Evolutionary conservation across 495 filamentous ascomycete genomes (phyloP).

Genomic region (Aspergillus homomorphus): DNA sequence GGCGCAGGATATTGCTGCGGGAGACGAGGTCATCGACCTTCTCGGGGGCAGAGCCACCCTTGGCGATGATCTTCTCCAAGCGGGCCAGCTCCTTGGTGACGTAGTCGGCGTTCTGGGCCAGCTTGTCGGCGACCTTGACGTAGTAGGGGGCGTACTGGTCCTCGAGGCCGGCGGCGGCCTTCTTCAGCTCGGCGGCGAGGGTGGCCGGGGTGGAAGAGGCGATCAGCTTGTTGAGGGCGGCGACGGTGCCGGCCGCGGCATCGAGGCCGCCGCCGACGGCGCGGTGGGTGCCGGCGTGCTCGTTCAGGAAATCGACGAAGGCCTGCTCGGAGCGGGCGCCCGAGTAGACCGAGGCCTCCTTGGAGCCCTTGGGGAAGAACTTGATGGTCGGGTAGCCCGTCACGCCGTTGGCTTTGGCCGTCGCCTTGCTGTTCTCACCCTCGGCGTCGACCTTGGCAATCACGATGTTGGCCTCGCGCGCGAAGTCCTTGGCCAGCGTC

Average conservation of each 20-base stretch:
- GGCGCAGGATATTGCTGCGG: slow-evolving; percentile 83
- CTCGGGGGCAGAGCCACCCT: slow-evolving; percentile 78
- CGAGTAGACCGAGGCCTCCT: slow-evolving; percentile 66
- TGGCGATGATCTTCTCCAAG: slow-evolving; percentile 73
- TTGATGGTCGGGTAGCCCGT: slow-evolving; percentile 93
- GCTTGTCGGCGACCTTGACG: slow-evolving; percentile 82
- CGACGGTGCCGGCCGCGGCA: slow-evolving; percentile 76
- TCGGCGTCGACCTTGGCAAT: slow-evolving; percentile 96
- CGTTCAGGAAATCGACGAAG: slow-evolving; percentile 79
- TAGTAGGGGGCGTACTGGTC: slow-evolving; percentile 94
- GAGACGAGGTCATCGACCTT: slow-evolving; percentile 87
- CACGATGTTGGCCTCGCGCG: slow-evolving; percentile 68
- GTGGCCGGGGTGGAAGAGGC: slow-evolving; percentile 58
- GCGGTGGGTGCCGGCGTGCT: slow-evolving; percentile 85
- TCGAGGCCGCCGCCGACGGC: slow-evolving; percentile 77
- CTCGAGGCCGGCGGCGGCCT: slow-evolving; percentile 63
- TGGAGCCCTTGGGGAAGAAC: slow-evolving; percentile 91
- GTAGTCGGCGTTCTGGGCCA: slow-evolving; percentile 70
- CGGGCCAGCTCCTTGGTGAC: slow-evolving; percentile 82
- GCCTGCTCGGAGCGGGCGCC: slow-evolving; percentile 76
- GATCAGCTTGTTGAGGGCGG: slow-evolving; percentile 70
- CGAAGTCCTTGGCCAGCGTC: slow-evolving; percentile 77
- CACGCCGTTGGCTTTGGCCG: slow-evolving; percentile 73
- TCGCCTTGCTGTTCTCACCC: slow-evolving; percentile 74
- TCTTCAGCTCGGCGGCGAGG: slow-evolving; percentile 62